These are phyloP conservation scores for Noccaea bulbosa DNA, from an alignment of 345 rosid species.

Conservation along the genomic window DNA sequence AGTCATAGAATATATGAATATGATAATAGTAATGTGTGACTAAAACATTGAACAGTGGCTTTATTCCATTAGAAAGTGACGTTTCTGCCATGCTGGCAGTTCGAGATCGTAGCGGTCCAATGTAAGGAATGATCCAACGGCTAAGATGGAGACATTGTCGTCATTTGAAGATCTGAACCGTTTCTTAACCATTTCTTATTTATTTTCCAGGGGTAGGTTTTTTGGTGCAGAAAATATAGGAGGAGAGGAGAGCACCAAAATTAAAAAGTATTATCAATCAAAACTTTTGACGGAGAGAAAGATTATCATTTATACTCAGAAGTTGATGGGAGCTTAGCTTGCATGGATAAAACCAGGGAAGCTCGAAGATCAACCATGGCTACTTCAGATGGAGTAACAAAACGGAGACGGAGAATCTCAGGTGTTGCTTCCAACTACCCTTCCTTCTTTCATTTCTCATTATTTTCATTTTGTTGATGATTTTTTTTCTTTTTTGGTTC, in stretches of 20 bases:
- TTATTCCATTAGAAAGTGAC: conserved; percentile 53
- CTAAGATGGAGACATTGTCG: not conserved
- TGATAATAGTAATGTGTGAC: conserved; percentile 43
- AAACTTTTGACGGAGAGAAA: conserved; percentile 8
- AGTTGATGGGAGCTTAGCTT: conserved; percentile 30
- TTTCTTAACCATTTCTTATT: conserved; percentile 28
- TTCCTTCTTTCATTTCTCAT: not conserved
- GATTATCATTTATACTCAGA: not conserved
- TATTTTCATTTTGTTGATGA: conserved; percentile 20
- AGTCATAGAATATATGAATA: conserved; percentile 37
- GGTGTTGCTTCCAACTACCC: conserved; percentile 18
- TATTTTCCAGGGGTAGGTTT: conserved; percentile 20
- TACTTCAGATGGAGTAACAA: conserved; percentile 48
- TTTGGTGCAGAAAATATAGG: conserved; percentile 21
- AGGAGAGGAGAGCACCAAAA: conserved; percentile 20
- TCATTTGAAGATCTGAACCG: conserved; percentile 47
- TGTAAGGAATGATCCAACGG: conserved; percentile 23
- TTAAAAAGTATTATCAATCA: not conserved
- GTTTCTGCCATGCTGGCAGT: conserved; percentile 56
- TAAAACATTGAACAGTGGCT: conserved; percentile 39
- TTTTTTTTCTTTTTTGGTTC: not conserved
- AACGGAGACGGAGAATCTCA: conserved; percentile 51
- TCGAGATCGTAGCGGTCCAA: conserved; percentile 40
- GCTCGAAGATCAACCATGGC: conserved; percentile 50
- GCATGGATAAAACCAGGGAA: conserved; percentile 57